Evolutionary conservation across 2,329 filamentous ascomycete genomes (phyloP).

Genomic region (Paraphoma sp.): DNA sequence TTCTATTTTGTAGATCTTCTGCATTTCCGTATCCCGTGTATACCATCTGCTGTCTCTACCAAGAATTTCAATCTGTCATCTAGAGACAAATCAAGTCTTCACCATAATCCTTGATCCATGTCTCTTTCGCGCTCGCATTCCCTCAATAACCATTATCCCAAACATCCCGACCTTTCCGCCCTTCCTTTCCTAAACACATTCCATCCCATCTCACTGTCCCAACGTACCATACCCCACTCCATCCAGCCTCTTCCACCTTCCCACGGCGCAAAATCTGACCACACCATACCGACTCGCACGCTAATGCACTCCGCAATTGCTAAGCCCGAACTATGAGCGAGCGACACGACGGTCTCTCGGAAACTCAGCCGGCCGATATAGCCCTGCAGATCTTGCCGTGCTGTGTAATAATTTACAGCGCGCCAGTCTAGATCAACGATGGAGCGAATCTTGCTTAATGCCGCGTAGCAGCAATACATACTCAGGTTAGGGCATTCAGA

Average conservation of each 20-base stretch:
- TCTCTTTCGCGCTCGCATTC: background rate
- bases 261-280: background rate
- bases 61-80: too few species aligned
- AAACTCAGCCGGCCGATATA: background rate
- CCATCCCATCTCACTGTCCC: background rate
- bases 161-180: background rate
- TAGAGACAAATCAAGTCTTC: background rate
- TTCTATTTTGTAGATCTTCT: background rate
- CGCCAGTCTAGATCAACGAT: background rate
- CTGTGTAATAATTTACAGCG: background rate
- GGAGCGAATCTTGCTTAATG: background rate
- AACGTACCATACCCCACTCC: background rate
- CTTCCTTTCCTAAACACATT: background rate
- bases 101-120: background rate
- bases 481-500: too few species aligned
- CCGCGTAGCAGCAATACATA: too few species aligned
- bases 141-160: background rate
- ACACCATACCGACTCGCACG: background rate
- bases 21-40: too few species aligned
- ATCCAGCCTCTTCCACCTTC: background rate
- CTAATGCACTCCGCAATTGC: background rate
- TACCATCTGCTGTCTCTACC: too few species aligned
- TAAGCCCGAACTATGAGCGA: background rate
- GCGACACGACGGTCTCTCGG: background rate
- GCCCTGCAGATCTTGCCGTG: background rate